Conservation (phyloP, 2,329 filamentous ascomycete species). For the Ascochyta koolunga region DNA sequence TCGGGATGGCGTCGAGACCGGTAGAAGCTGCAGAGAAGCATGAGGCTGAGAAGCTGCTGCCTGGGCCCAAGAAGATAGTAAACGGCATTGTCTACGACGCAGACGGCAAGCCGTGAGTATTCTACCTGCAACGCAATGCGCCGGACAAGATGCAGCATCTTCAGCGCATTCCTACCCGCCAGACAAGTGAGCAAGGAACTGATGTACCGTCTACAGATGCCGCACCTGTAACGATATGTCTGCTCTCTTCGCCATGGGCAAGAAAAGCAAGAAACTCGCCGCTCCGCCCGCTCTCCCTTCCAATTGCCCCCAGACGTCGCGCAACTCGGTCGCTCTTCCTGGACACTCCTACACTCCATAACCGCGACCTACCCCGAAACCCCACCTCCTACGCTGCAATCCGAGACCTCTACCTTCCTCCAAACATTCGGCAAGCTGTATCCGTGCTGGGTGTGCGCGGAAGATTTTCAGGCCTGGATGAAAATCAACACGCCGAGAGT, state of each 20-base stretch:
- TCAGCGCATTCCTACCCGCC: too few relatives aligned
- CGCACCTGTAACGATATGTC: constrained; percentile 70
- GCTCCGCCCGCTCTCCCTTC: constrained; percentile 45
- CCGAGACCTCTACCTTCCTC: constrained; percentile 79
- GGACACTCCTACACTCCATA: constrained; percentile 92
- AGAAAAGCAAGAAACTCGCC: constrained; percentile 32
- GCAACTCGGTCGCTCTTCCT: constrained; percentile 81
- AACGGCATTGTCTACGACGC: constrained; percentile 77
- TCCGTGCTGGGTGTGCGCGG: constrained; percentile 93
- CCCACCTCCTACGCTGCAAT: constrained; percentile 72
- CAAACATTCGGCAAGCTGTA: constrained; percentile 83
- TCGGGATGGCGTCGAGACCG: constrained; percentile 31
- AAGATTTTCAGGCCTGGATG: constrained; percentile 88
- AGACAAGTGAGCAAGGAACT: not conserved
- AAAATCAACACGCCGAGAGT: constrained; percentile 69
- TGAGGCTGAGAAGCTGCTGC: constrained; percentile 31
- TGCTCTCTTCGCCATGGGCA: constrained; percentile 59
- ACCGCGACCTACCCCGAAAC: constrained; percentile 81
- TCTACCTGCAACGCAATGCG: constrained; percentile 18
- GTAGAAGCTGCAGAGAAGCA: constrained; percentile 33
- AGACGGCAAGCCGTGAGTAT: constrained; percentile 81
- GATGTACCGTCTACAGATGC: constrained; percentile 58
- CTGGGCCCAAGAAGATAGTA: constrained; percentile 61
- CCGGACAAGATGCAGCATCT: constrained; percentile 5
- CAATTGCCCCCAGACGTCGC: constrained; percentile 91